Base-by-base conservation (phyloP, 208 protist species). In the Trypanosoma cruzi region DNA sequence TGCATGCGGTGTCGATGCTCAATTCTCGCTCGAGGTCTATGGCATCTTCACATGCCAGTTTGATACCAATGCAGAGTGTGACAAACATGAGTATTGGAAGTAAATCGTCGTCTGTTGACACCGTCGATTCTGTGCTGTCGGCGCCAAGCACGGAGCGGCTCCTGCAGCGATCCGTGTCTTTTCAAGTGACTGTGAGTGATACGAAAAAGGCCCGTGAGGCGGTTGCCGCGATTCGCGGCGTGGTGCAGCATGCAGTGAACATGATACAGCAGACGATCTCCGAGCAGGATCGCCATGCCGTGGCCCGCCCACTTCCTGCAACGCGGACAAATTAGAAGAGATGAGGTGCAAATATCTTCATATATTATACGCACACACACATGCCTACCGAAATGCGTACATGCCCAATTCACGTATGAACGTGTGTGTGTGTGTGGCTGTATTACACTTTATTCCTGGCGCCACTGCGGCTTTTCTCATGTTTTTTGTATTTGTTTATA, bases 1-100 rank as follows among this genome's bases (percentile, higher is more conserved):
- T 76, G 57, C 71, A 76, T 2, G 32, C 84, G 73, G 68, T 62
- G 22, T 44, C 90, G 34, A 62, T 67, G 31, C 50, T 71, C 0
- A 73, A 70, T n/a, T n/a, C n/a, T n/a, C 77, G 60, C 22, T 50
- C 55, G 28, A 64, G 79, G 20, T 82, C 71, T 0, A 66, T 70
- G n/a, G 57, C 59, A 28, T 75, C 66, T 0, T 44, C 55, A 2
- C 42, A 7, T 18, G 28, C 32, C 1, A 29, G 36, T n/a, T 32
- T n/a, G 42, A 14, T 32, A 6, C 29, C 22, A 14, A 16, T 57
- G 14, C 34, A 34, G 8, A 59, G n/a, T 28, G 22, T n/a, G 20
- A 16, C 20, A 14, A 59, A 26, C 20, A 26, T 10, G 14, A 68
- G 37, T 29, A 48, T 26, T 11, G 26, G 4, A 24, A 59, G 22